Evolutionary conservation across 768 basidiomycete genomes (phyloP), one percentile per base, ranked within the genome.

Genomic region (Cystobasidium tubakii): DNA sequence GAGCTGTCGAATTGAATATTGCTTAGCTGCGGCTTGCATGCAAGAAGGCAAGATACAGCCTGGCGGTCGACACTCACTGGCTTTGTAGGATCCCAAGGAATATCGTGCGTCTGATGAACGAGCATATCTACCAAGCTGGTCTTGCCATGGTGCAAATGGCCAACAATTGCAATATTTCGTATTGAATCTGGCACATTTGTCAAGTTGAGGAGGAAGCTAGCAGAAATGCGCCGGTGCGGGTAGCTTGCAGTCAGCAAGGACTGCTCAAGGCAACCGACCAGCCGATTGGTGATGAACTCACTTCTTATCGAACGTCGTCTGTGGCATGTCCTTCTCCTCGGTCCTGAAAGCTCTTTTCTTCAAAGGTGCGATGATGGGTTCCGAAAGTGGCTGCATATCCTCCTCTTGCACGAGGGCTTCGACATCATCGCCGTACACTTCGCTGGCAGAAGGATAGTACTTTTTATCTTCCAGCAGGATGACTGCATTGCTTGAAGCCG

Each of bases 331-430:
- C 82, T 95, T 95, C 83, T 96, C 92, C 79, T 95, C 92, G 7
- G 97, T 88, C 0, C 88, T 87, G 89, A 95, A 99, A 85, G 89
- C 92, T 75, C 93, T 86, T 63, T 92, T 88, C 83, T 97, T 96
- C 73, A 98, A 86, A 42, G 96, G 96, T 13, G 92, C 92, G 76
- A 99, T 85, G 74, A 99, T 94, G 23, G 96, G 96, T 79, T 98
- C 92, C 1, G 91, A 86, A 23, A 99, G 85, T 17, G 92, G 92
- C 81, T 99, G 96, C 1, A 91, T 88, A 80, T 99, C 96, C 82
- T 99, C 96, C 81, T 99, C 96, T 80, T 98, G 96, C 1, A 99
- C 96, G 77, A 98, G 82, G 0, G 96, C 90, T 82, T 98, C 95
- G 34, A 99, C 96, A 73, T 88, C 96, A 44, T 87, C 84, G 1